Base-by-base conservation (phyloP, 2,329 filamentous ascomycete genomes). In the Sporothrix globosa region DNA sequence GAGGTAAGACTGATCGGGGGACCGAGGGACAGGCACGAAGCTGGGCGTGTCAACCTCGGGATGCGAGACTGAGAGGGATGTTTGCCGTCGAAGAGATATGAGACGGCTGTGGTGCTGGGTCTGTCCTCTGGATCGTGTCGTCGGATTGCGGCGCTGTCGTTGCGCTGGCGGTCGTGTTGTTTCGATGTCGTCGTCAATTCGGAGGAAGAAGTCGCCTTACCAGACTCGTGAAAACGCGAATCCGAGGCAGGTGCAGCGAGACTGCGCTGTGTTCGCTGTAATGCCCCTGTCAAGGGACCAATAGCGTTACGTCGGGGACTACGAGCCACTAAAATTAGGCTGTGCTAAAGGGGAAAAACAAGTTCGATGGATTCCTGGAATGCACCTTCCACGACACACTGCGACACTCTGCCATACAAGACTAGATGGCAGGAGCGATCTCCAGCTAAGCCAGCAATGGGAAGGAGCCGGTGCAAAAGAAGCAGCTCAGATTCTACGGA, bases 301-400 rank as follows among this genome's bases (percentile, higher is more conserved):
- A 53, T 66, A 53, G 63, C 46, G 46, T 53, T 39, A 30, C 9
- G 27, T 50, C 24, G 61, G 44, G 41, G 44, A 50, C 30, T 44
- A 48, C 24, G 44, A 50, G 61, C 24, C 61, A 13, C 61, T 65
- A 65, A 65, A 30, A 65, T 65, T 34, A 65, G 61, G n/a, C 14
- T 27, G 58, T 39, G 19, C n/a, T 34, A 65, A 34, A 34, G 5
- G 34, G 60, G 60, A 24, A 41, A 30, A 65, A 50, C 61, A 63
- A 63, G 58, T 46, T 46, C 39, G 13, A 44, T 46, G 58, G 58
- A 44, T 44, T 39, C 58, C 17, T 61, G 39, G 56, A 61, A 61
- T 44, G 21, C 52, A n/a, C 14, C 60, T 30, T 63, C 48, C 41
- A 30, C 13, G 21, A 27, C n/a, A 17, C 6, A 13, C 10, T 7